Conservation (phyloP, 1,139 yeast species). For the Zygosaccharomyces pseudobailii region DNA sequence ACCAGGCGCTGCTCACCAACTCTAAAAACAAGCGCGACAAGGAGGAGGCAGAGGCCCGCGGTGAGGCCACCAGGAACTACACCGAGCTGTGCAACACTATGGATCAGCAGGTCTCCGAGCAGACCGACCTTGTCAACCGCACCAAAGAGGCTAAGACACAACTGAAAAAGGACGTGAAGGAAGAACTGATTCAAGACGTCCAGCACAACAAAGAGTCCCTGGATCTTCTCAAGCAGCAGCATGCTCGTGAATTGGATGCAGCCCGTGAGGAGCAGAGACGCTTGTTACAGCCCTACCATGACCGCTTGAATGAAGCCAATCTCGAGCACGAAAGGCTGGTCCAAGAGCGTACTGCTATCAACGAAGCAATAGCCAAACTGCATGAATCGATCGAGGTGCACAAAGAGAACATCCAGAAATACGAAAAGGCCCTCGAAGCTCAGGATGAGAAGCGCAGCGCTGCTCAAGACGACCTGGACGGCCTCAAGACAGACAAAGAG, state of each 20-base stretch:
- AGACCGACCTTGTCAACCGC: slow-evolving; percentile 32
- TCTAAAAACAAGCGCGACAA: slow-evolving; percentile 32
- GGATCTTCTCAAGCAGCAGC: slow-evolving; percentile 32
- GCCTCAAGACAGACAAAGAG: slow-evolving; percentile 18
- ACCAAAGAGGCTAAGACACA: slow-evolving; percentile 23
- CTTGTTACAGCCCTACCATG: slow-evolving; percentile 26
- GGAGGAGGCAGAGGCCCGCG: slow-evolving; percentile 22
- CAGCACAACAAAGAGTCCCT: slow-evolving; percentile 28
- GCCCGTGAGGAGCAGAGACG: slow-evolving; percentile 29
- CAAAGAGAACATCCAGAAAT: slow-evolving; percentile 23
- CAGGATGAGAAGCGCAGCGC: slow-evolving; percentile 23
- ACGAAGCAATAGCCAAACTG: slow-evolving; percentile 23
- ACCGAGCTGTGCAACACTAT: slow-evolving; percentile 28
- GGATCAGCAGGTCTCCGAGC: slow-evolving; percentile 27
- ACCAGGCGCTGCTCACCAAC: slow-evolving; percentile 41
- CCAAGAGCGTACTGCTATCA: slow-evolving; percentile 25
- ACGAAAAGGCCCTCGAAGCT: slow-evolving; percentile 21
- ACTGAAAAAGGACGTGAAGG: slow-evolving; percentile 27
- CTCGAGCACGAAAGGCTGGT: slow-evolving; percentile 24
- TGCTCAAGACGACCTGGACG: slow-evolving; percentile 19
- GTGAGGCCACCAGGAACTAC: slow-evolving; percentile 29
- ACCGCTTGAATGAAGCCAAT: slow-evolving; percentile 28
- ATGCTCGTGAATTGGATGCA: slow-evolving; percentile 33
- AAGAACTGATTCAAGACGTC: slow-evolving; percentile 17
- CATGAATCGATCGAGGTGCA: slow-evolving; percentile 25